Percentiles rank a stretch among this genome's conserved stretches.
These are phyloP conservation scores for Pseudozyma sp. DNA, from an alignment of 1,284 basidiomycete genomes.

Conservation along the genomic window DNA sequence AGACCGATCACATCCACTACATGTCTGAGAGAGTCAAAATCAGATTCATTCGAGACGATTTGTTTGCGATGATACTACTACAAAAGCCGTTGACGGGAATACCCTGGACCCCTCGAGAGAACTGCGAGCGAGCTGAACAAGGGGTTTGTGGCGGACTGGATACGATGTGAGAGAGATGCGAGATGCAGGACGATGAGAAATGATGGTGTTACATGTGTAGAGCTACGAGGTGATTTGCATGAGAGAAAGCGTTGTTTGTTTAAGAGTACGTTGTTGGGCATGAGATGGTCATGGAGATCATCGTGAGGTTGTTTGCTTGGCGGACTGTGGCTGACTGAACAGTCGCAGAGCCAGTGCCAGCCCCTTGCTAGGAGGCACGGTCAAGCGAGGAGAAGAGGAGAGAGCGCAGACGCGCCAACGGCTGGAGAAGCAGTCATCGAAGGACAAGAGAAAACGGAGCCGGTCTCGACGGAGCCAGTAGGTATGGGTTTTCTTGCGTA, in stretches of 20 bases:
- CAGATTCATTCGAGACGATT: constrained; percentile 33
- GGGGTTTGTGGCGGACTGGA: constrained; percentile 30
- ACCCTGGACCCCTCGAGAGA: constrained; percentile 17
- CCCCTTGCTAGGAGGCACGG: constrained; percentile 27
- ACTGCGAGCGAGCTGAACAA: constrained; percentile 20
- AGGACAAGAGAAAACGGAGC: constrained; percentile 40
- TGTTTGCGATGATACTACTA: constrained; percentile 43
- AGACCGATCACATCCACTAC: too few species aligned
- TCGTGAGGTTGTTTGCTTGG: constrained; percentile 1
- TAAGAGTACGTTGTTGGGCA: background rate
- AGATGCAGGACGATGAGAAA: constrained; percentile 27
- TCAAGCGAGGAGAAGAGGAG: constrained; percentile 11
- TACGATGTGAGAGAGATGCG: constrained; percentile 27
- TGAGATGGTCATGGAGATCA: constrained; percentile 10
- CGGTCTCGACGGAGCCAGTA: constrained; percentile 48
- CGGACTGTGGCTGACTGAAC: constrained; percentile 9
- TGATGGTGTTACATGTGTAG: background rate
- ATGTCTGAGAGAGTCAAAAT: background rate
- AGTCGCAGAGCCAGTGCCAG: constrained; percentile 43
- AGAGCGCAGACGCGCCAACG: constrained; percentile 48
- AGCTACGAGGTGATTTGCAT: background rate
- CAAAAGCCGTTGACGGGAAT: constrained; percentile 43
- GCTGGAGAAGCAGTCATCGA: constrained; percentile 41
- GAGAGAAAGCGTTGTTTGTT: background rate
- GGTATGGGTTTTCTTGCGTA: constrained; percentile 48